These are phyloP conservation scores for Coniochaeta sp. DNA, from an alignment of 2,329 filamentous ascomycete species.

Conservation along the genomic window DNA sequence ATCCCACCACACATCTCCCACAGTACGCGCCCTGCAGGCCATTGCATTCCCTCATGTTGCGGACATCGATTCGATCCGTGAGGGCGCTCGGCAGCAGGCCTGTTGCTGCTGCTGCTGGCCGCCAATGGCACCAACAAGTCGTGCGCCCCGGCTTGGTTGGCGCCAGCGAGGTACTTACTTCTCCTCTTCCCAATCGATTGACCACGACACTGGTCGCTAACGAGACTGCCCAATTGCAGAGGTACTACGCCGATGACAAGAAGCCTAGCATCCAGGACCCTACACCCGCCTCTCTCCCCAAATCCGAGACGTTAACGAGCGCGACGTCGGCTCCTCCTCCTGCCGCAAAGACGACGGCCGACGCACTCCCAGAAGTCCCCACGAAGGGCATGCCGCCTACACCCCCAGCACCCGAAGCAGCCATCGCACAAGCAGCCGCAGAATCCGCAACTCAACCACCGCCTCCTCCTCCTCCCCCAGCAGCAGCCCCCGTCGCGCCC, in stretches of 20 bases:
- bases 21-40: constrained; percentile 29
- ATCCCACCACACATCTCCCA: constrained; percentile 11
- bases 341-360: constrained; percentile 22
- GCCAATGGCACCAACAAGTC: constrained; percentile 50
- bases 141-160: constrained; percentile 27
- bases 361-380: constrained; percentile 30
- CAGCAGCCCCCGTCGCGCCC: constrained; percentile 20
- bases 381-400: constrained; percentile 31
- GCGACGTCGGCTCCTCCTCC: constrained; percentile 37
- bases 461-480: constrained; percentile 26
- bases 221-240: constrained; percentile 29
- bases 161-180: constrained; percentile 29
- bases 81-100: constrained; percentile 51
- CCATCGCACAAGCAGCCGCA: constrained; percentile 21
- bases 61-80: constrained; percentile 60
- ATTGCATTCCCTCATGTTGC: constrained; percentile 57
- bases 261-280: constrained; percentile 40
- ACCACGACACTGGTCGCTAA: constrained; percentile 9
- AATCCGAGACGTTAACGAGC: constrained; percentile 41
- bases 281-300: constrained; percentile 45
- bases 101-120: constrained; percentile 42
- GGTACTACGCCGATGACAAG: constrained; percentile 49
- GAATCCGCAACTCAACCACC: constrained; percentile 28
- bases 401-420: constrained; percentile 29
- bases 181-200: constrained; percentile 2